Conservation (phyloP, 306 rosid species). For the Cotoneaster glaucophyllus region DNA sequence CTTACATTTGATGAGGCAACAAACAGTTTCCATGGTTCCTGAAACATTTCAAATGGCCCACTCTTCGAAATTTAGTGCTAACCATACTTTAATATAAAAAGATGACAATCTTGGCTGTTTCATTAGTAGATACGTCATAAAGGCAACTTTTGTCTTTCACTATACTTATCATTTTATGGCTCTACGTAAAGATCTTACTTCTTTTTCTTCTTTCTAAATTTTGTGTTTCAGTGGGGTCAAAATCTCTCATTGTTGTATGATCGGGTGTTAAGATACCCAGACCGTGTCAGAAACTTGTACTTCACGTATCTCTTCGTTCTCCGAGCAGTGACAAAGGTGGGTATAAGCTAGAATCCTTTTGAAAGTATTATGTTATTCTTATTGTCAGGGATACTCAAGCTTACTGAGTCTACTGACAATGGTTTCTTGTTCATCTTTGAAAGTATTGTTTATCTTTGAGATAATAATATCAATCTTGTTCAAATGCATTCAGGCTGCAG, state of each 20-base stretch:
- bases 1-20: neutral
- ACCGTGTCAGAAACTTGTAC: constrained; percentile 87
- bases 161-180: neutral
- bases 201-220: neutral
- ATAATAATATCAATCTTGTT: constrained; percentile 10
- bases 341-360: constrained; percentile 14
- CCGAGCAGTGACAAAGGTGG: constrained; percentile 92
- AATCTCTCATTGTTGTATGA: constrained; percentile 73
- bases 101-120: neutral
- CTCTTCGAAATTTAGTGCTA: neutral
- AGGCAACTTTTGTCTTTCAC: neutral
- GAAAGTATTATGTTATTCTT: neutral
- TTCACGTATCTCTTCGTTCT: constrained; percentile 91
- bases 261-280: constrained; percentile 74
- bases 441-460: neutral
- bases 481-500: constrained; percentile 62
- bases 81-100: neutral
- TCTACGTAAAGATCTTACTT: neutral
- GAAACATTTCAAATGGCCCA: neutral
- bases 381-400: neutral
- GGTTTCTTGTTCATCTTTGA: neutral
- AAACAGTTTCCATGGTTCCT: neutral
- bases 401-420: neutral
- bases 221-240: constrained; percentile 77
- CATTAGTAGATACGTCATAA: neutral